These are phyloP conservation scores for Trypanosoma caninum DNA, from an alignment of 208 protist species.

Conservation along the genomic window DNA sequence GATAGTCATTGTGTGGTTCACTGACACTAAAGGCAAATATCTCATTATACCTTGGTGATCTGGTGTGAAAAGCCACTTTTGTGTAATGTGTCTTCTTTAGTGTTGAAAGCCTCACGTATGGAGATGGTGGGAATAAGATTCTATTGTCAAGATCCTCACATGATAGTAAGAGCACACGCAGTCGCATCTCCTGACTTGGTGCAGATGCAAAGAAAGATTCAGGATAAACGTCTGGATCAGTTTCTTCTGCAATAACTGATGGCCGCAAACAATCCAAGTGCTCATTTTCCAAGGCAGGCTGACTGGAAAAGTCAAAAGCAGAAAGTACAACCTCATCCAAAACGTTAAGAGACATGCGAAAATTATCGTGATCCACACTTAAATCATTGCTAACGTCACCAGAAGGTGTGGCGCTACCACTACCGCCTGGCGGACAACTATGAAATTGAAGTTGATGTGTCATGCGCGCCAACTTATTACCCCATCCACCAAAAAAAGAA, in stretches of 20 bases:
- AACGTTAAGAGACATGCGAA: slow-evolving; percentile 36
- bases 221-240: neutral
- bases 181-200: slow-evolving; percentile 2
- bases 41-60: slow-evolving; percentile 63
- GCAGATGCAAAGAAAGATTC: neutral
- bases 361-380: neutral
- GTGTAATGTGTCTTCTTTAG: slow-evolving; percentile 54
- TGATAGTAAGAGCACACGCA: slow-evolving; percentile 64
- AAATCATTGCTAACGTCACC: neutral
- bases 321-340: slow-evolving; percentile 59
- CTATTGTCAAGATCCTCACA: slow-evolving; percentile 53
- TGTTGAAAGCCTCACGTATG: slow-evolving; percentile 79
- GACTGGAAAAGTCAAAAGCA: slow-evolving; percentile 53
- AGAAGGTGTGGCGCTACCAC: neutral
- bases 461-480: slow-evolving; percentile 8
- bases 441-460: neutral
- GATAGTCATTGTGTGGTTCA: slow-evolving; percentile 47
- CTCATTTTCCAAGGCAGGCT: neutral
- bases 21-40: slow-evolving; percentile 56
- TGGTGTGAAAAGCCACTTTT: slow-evolving; percentile 46
- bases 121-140: slow-evolving; percentile 36
- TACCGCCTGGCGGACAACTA: neutral
- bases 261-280: neutral
- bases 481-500: slow-evolving; percentile 1
- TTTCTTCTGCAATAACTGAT: neutral